Evolutionary conservation across 441 rosid species (phyloP).

Genomic region (Adansonia grandidieri): DNA sequence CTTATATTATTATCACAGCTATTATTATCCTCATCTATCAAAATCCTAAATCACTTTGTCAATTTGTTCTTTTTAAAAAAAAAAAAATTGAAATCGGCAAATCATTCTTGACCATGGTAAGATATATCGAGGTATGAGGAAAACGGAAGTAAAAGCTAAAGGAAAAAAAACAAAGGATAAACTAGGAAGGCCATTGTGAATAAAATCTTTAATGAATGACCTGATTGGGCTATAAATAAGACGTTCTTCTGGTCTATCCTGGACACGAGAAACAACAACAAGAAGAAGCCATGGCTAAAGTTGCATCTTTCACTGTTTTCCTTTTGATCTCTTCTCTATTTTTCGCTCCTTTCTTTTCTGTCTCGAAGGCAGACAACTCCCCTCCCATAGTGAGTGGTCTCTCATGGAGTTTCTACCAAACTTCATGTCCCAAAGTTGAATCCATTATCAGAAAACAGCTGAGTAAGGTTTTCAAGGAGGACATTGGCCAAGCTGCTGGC

Average conservation of each 20-base stretch:
- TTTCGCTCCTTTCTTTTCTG: constrained; percentile 27
- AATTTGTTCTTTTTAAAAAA: too few relatives aligned
- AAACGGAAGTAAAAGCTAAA: neutral
- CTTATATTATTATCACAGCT: too few relatives aligned
- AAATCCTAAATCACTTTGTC: too few relatives aligned
- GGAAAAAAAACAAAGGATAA: neutral
- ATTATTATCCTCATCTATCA: too few relatives aligned
- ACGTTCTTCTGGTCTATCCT: neutral
- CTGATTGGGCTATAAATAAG: neutral
- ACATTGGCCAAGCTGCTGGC: constrained; percentile 78
- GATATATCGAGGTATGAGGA: too few relatives aligned
- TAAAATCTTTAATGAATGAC: neutral
- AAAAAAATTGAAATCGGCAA: too few relatives aligned
- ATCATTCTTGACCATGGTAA: too few relatives aligned
- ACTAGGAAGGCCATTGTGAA: neutral
- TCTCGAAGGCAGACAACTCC: constrained; percentile 29
- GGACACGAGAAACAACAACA: neutral
- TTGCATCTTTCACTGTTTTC: constrained; percentile 23
- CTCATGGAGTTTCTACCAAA: constrained; percentile 58
- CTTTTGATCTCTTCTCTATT: constrained; percentile 34
- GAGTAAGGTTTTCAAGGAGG: constrained; percentile 53
- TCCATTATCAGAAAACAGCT: constrained; percentile 54
- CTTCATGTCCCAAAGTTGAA: constrained; percentile 64
- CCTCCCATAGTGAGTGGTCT: constrained; percentile 53
- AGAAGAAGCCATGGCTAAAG: constrained; percentile 26